A percentile compares a stretch with the other conserved stretches of the same genome.
Evolutionary conservation across 2,329 filamentous ascomycete genomes (phyloP).

Genomic region (Ophiostoma quercus): DNA sequence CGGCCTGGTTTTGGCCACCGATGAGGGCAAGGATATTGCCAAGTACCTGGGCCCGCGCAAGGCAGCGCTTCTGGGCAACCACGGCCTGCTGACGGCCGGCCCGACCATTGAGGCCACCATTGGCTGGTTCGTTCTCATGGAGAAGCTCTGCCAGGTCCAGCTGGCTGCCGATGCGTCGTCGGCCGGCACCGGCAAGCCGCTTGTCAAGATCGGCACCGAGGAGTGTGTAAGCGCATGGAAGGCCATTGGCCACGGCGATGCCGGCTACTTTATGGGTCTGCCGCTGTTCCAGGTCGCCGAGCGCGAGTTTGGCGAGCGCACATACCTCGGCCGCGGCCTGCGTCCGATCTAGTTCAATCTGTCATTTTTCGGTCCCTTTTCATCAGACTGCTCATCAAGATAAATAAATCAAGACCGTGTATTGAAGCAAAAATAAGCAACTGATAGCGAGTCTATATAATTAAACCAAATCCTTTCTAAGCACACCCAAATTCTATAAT

Average conservation of each 20-base stretch:
- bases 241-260: conserved; percentile 26
- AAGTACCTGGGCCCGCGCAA: conserved; percentile 39
- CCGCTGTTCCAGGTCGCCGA: conserved; percentile 30
- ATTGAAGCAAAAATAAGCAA: not conserved
- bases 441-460: not conserved
- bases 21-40: conserved; percentile 53
- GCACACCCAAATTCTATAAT: not conserved
- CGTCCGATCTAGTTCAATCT: conserved; percentile 8
- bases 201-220: conserved; percentile 35
- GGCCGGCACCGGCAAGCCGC: conserved; percentile 40
- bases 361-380: too few species aligned
- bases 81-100: conserved; percentile 58
- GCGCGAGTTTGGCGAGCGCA: conserved; percentile 29
- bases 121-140: conserved; percentile 55
- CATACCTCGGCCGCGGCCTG: conserved; percentile 28
- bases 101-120: conserved; percentile 59
- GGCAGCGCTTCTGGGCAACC: conserved; percentile 54
- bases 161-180: conserved; percentile 55
- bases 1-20: conserved; percentile 52
- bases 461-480: not conserved
- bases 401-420: not conserved
- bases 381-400: too few species aligned
- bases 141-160: conserved; percentile 63
- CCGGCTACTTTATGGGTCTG: conserved; percentile 28
- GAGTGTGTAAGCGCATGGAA: conserved; percentile 30